phyloP scores from a whole-genome alignment of 2,329 filamentous ascomycete species.

The Fusarium phyllophilum region DNA sequence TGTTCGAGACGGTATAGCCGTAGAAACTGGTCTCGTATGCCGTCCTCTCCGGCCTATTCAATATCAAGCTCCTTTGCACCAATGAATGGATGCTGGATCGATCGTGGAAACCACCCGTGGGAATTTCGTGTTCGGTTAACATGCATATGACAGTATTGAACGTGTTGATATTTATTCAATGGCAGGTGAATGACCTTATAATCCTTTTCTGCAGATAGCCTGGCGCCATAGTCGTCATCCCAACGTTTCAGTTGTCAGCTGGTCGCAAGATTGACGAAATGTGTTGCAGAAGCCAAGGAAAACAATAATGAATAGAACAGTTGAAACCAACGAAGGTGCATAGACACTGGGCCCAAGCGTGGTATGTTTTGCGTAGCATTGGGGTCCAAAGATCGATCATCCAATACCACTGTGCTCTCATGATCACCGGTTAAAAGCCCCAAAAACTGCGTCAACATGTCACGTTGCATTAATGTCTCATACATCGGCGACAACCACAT shows the following conservation, averaged over 20 bases:
- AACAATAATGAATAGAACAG: too few relatives aligned
- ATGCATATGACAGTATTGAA: too few relatives aligned
- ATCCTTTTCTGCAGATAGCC: background rate
- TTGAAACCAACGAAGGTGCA: background rate
- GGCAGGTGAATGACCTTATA: too few relatives aligned
- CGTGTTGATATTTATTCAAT: too few relatives aligned
- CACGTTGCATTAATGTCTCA: background rate
- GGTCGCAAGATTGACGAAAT: background rate
- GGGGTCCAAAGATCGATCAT: background rate
- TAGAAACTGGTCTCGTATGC: too few relatives aligned
- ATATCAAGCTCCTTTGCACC: background rate
- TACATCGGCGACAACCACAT: background rate
- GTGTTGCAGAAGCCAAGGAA: rapidly evolving
- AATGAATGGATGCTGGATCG: background rate
- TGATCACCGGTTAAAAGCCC: background rate
- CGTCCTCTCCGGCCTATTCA: background rate
- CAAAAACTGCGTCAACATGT: background rate
- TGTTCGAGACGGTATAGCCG: too few relatives aligned
- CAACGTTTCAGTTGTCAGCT: background rate
- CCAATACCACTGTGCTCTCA: background rate
- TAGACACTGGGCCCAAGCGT: background rate
- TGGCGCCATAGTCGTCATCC: rapidly evolving
- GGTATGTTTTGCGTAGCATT: background rate
- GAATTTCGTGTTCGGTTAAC: too few relatives aligned
- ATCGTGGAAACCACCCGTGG: background rate